Conservation (phyloP, 192 early-diverging fungal genomes). For the Coemansia sp. region DNA sequence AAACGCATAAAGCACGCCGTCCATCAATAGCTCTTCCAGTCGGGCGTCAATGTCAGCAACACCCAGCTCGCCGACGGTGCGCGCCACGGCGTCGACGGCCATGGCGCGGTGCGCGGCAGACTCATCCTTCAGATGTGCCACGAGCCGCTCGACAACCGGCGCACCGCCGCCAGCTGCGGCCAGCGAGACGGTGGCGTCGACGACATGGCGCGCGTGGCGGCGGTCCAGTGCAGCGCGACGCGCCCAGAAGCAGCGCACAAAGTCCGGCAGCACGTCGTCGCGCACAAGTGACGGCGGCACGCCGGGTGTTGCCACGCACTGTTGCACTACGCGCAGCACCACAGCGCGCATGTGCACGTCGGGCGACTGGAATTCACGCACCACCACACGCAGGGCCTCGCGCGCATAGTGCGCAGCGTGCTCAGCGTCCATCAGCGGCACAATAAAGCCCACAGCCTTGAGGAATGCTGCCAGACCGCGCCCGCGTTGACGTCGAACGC, state of each 20-base stretch:
- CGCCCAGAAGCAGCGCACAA: constrained; percentile 97
- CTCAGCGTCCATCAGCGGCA: constrained; percentile 95
- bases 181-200: constrained; percentile 95
- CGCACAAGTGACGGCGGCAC: constrained; percentile 84
- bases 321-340: constrained; percentile 95
- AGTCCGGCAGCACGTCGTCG: constrained; percentile 90
- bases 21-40: constrained; percentile 92
- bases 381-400: constrained; percentile 89
- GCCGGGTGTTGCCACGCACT: constrained; percentile 93
- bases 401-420: constrained; percentile 93
- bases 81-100: constrained; percentile 96
- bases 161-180: constrained; percentile 91
- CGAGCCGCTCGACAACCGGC: constrained; percentile 83
- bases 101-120: constrained; percentile 90
- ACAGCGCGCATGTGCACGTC: constrained; percentile 99
- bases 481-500: constrained; percentile 92
- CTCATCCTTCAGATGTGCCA: constrained; percentile 94
- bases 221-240: constrained; percentile 95
- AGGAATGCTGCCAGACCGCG: constrained; percentile 96
- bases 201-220: constrained; percentile 87
- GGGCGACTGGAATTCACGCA: constrained; percentile 94
- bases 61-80: constrained; percentile 73
- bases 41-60: constrained; percentile 89
- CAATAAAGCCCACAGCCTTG: constrained; percentile 98
- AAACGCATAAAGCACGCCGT: constrained; percentile 96